Conservation (phyloP, 1,284 basidiomycete species). For the Phellinidium pouzarii region DNA sequence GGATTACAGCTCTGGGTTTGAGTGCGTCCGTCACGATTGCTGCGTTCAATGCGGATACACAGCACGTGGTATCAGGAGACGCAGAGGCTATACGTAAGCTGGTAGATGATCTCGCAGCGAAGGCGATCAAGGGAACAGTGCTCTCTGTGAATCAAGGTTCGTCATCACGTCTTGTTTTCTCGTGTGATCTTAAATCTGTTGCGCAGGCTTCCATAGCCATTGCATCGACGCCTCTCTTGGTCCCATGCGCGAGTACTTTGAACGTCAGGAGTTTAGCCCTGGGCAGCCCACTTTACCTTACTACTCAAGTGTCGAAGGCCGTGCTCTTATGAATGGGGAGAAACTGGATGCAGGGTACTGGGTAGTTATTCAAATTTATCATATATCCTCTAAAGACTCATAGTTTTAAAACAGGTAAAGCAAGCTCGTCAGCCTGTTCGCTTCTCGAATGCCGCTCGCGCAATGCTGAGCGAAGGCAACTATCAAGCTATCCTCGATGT, state of each 20-base stretch:
- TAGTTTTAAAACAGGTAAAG: conserved; percentile 23
- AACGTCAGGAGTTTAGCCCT: conserved; percentile 21
- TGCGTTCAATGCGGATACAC: conserved; percentile 28
- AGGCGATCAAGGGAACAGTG: conserved; percentile 26
- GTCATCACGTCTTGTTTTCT: background rate
- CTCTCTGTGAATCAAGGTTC: conserved; percentile 29
- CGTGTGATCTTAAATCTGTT: background rate
- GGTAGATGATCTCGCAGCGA: conserved; percentile 26
- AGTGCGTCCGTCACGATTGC: conserved; percentile 25
- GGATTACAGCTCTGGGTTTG: conserved; percentile 25
- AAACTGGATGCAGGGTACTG: conserved; percentile 27
- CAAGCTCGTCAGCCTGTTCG: conserved; percentile 30
- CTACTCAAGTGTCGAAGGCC: conserved; percentile 28
- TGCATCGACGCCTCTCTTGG: conserved; percentile 27
- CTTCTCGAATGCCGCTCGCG: conserved; percentile 26
- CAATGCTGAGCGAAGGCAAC: conserved; percentile 21
- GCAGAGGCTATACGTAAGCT: conserved; percentile 26
- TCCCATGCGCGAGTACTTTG: conserved; percentile 26
- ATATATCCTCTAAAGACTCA: background rate
- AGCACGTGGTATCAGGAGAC: conserved; percentile 31
- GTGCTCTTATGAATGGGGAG: conserved; percentile 21
- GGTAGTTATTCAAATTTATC: conserved; percentile 22
- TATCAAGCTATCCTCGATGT: conserved; percentile 28
- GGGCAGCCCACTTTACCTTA: conserved; percentile 24
- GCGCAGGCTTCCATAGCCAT: conserved; percentile 31